Conservation (phyloP, 306 rosid species). For the Pterocarpus santalinus region DNA sequence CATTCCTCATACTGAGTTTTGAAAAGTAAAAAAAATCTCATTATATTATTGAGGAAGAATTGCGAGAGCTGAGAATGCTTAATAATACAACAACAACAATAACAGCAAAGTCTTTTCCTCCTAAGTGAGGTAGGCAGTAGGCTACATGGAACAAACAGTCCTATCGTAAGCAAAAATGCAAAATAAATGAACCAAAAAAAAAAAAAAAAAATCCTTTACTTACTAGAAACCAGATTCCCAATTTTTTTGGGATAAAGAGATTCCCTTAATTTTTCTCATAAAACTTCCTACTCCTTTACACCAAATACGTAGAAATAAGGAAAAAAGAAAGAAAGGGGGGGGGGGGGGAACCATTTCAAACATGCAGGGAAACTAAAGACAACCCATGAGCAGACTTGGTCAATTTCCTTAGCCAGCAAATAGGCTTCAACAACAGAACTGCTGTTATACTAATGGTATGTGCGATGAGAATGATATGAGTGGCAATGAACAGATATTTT, state of each 20-base stretch:
- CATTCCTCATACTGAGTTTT: conserved; percentile 71
- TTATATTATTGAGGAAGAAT: not conserved
- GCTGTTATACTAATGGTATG: not conserved
- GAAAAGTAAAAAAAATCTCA: not conserved
- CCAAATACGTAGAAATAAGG: no score
- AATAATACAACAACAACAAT: not conserved
- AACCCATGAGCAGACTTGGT: no score
- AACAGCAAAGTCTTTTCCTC: not conserved
- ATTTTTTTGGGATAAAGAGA: no score
- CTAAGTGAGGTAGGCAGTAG: not conserved
- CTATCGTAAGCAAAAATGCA: not conserved
- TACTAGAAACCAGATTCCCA: no score
- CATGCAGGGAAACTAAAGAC: no score
- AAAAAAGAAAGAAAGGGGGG: no score
- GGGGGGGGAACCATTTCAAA: no score
- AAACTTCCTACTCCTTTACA: no score
- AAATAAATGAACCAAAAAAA: no score
- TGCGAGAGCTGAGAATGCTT: not conserved
- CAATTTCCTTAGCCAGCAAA: not conserved
- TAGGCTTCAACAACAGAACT: not conserved
- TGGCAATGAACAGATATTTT: not conserved
- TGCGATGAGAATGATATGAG: not conserved
- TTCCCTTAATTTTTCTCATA: no score
- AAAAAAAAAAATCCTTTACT: no score
- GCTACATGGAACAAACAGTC: not conserved